Evolutionary conservation across 108 stramenopile species (phyloP).

Genomic region (Thalassiosira profunda): DNA sequence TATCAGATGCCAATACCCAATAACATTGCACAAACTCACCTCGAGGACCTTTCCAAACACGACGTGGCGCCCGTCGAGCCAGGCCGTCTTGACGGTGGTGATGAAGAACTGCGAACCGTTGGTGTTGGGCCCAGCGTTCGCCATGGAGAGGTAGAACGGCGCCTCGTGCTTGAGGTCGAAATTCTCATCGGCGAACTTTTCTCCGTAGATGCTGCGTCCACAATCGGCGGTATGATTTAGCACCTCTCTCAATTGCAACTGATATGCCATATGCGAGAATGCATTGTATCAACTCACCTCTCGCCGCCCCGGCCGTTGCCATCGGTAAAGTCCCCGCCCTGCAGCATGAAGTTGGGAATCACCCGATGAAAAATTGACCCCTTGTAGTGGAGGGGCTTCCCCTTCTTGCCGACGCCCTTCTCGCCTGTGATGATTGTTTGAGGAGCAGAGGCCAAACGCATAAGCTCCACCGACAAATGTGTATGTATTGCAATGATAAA

Average conservation of each 20-base stretch:
- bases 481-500: not conserved
- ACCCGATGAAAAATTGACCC: constrained; percentile 95
- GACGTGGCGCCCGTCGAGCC: constrained; percentile 92
- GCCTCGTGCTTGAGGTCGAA: constrained; percentile 64
- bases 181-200: constrained; percentile 85
- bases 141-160: constrained; percentile 87
- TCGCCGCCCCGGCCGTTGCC: constrained; percentile 53
- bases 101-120: constrained; percentile 92
- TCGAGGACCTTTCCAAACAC: constrained; percentile 83
- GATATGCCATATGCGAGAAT: not conserved
- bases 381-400: constrained; percentile 91
- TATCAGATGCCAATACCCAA: too few species aligned
- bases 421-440: constrained; percentile 90
- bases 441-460: not conserved
- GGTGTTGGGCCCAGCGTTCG: constrained; percentile 92
- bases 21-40: too few species aligned
- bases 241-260: constrained; percentile 83
- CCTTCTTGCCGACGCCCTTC: constrained; percentile 86
- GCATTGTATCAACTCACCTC: constrained; percentile 11
- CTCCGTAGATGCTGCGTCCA: constrained; percentile 28
- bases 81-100: constrained; percentile 67
- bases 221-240: not conserved
- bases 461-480: not conserved
- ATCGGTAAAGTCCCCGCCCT: constrained; percentile 54
- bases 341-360: constrained; percentile 94